A percentile compares a stretch with the other conserved stretches of the same genome.
These are phyloP conservation scores for Hamiltosporidium magnivora DNA, from an alignment of 371 early-diverging fungal genomes.

Conservation along the genomic window DNA sequence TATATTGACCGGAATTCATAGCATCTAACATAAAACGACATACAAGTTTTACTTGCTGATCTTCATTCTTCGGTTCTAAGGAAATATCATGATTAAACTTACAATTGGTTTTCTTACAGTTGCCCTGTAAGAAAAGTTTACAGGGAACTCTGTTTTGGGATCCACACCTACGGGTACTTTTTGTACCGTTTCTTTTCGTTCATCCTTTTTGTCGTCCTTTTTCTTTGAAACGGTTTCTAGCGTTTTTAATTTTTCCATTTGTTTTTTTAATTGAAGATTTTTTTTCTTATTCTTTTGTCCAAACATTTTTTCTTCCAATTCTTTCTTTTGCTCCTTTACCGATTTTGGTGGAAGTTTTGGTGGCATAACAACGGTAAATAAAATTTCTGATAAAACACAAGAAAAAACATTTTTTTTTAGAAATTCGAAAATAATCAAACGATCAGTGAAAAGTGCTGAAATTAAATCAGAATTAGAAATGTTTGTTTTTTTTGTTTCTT, in stretches of 20 bases:
- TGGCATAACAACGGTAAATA: no score
- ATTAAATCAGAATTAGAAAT: no score
- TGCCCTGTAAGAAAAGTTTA: slow-evolving; percentile 42
- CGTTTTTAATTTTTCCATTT: slow-evolving; percentile 29
- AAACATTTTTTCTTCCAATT: slow-evolving; percentile 41
- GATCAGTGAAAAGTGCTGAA: no score
- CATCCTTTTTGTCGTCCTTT: slow-evolving; percentile 10
- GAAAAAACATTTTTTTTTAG: no score
- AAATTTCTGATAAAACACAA: no score
- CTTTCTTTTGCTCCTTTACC: slow-evolving; percentile 36
- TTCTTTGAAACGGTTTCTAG: slow-evolving; percentile 26
- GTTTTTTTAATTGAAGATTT: slow-evolving; percentile 23
- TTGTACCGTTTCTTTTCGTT: slow-evolving; percentile 16
- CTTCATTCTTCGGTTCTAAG: slow-evolving; percentile 12
- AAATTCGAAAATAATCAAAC: no score
- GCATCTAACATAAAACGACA: slow-evolving; percentile 55
- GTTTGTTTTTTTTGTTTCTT: no score
- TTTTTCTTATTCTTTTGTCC: slow-evolving; percentile 41
- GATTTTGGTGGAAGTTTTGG: slow-evolving; percentile 12
- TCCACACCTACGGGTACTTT: slow-evolving; percentile 54
- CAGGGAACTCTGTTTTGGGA: slow-evolving; percentile 48
- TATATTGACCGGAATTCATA: slow-evolving; percentile 46
- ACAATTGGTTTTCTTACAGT: slow-evolving; percentile 44
- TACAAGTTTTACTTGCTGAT: slow-evolving; percentile 10
- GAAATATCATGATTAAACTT: slow-evolving; percentile 47